phyloP scores from a whole-genome alignment of 768 basidiomycete species.

The Agaricus subrufescens region DNA sequence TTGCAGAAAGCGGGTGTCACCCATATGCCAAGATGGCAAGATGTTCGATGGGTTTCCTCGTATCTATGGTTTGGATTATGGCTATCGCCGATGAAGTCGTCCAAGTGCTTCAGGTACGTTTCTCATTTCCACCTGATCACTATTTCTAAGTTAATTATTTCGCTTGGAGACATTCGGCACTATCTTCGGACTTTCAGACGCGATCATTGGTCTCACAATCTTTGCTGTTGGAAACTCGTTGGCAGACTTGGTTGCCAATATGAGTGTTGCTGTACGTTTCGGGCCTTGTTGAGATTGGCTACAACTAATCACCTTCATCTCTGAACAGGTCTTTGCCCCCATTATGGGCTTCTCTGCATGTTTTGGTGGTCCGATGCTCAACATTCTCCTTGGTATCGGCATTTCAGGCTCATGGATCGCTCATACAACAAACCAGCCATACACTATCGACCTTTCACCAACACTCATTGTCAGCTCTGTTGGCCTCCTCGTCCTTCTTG shows the following conservation, averaged over 20 bases:
- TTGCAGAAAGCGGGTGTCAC: conserved; percentile 55
- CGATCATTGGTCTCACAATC: conserved; percentile 94
- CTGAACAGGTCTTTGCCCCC: conserved; percentile 68
- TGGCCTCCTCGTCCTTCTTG: conserved; percentile 74
- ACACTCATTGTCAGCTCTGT: conserved; percentile 82
- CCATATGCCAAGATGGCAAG: conserved; percentile 59
- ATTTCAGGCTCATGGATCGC: conserved; percentile 88
- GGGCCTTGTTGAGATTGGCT: not conserved
- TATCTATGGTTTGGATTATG: conserved; percentile 96
- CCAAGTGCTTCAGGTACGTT: conserved; percentile 73
- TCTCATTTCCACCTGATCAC: not conserved
- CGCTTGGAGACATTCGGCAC: conserved; percentile 78
- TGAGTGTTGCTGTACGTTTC: conserved; percentile 77
- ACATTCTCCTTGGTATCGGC: conserved; percentile 87
- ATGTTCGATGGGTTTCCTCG: conserved; percentile 87
- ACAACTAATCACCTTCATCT: not conserved
- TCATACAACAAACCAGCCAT: conserved; percentile 54
- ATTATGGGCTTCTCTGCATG: conserved; percentile 96
- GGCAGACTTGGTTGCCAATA: conserved; percentile 95
- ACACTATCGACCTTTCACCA: conserved; percentile 70
- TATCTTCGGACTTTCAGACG: conserved; percentile 94
- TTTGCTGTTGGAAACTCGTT: conserved; percentile 96
- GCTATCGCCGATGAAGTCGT: conserved; percentile 97
- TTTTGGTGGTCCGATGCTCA: conserved; percentile 91
- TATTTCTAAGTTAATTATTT: conserved; percentile 2